These are phyloP conservation scores for Yamadazyma mexicana DNA, from an alignment of 1,139 yeast species.

Conservation along the genomic window DNA sequence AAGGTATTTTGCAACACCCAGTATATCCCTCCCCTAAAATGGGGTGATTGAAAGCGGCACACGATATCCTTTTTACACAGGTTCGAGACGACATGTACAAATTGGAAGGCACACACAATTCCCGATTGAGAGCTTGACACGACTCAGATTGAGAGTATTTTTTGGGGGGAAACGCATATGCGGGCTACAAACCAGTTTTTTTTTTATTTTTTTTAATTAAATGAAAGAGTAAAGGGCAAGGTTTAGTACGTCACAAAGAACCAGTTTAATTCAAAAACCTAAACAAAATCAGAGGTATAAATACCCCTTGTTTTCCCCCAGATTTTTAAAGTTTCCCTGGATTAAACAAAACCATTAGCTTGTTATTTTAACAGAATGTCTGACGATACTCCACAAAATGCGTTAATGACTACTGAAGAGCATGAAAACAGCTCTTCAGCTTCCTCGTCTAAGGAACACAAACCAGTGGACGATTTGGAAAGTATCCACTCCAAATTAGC, in stretches of 20 bases:
- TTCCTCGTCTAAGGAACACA: constrained; percentile 16
- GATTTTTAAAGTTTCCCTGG: background rate
- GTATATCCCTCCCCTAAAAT: background rate
- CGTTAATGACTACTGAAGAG: constrained; percentile 2
- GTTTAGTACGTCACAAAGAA: background rate
- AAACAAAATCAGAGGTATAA: background rate
- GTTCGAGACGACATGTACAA: background rate
- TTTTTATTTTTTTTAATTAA: too few relatives aligned
- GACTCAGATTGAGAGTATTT: background rate
- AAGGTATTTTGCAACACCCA: background rate
- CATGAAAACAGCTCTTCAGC: constrained; percentile 19
- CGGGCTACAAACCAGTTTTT: background rate
- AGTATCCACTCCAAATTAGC: constrained; percentile 23
- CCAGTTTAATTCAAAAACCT: too few relatives aligned
- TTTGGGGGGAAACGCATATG: background rate
- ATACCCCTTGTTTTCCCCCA: constrained; percentile 1
- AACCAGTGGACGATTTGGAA: constrained; percentile 24
- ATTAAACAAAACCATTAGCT: background rate
- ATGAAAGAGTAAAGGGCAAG: background rate
- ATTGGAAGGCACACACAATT: background rate
- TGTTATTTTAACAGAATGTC: constrained; percentile 1
- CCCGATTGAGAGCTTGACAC: background rate
- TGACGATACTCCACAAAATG: background rate
- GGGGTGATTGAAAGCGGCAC: background rate
- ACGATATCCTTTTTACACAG: background rate